Evolutionary conservation across 805 yeast genomes (phyloP).

Genomic region (Kuraishia borneana): DNA sequence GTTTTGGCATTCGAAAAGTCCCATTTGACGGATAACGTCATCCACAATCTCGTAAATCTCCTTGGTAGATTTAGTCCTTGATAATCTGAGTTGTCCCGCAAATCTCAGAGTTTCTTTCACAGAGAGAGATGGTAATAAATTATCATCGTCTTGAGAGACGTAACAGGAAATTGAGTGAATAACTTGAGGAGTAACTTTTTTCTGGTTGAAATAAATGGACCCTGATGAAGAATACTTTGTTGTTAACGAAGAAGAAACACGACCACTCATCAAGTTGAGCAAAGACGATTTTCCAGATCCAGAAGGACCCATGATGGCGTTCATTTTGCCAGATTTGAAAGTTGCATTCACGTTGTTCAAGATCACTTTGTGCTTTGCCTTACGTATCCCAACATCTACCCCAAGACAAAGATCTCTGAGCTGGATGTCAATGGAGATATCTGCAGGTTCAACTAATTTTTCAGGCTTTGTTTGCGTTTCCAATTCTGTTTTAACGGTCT

Average conservation of each 20-base stretch:
- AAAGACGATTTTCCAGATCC: slow-evolving; percentile 72
- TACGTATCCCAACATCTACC: neutral
- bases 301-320: slow-evolving; percentile 74
- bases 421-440: neutral
- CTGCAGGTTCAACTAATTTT: slow-evolving; percentile 11
- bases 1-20: slow-evolving; percentile 67
- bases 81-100: slow-evolving; percentile 61
- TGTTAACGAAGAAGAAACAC: slow-evolving; percentile 27
- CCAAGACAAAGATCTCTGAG: neutral
- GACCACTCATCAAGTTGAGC: slow-evolving; percentile 49
- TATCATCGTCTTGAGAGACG: slow-evolving; percentile 75
- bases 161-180: slow-evolving; percentile 48
- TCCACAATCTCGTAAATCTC: slow-evolving; percentile 39
- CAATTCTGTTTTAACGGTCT: slow-evolving; percentile 1
- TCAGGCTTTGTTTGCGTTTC: too few species aligned
- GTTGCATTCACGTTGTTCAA: slow-evolving; percentile 35
- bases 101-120: slow-evolving; percentile 66
- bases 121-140: slow-evolving; percentile 57
- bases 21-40: slow-evolving; percentile 52
- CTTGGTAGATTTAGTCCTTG: slow-evolving; percentile 23
- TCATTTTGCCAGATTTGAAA: slow-evolving; percentile 45
- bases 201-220: slow-evolving; percentile 28
- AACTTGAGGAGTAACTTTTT: slow-evolving; percentile 18
- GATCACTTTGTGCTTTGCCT: slow-evolving; percentile 17
- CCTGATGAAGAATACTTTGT: slow-evolving; percentile 26